These are phyloP conservation scores for Fusarium burgessii DNA, from an alignment of 2,329 filamentous ascomycete species.

Conservation along the genomic window DNA sequence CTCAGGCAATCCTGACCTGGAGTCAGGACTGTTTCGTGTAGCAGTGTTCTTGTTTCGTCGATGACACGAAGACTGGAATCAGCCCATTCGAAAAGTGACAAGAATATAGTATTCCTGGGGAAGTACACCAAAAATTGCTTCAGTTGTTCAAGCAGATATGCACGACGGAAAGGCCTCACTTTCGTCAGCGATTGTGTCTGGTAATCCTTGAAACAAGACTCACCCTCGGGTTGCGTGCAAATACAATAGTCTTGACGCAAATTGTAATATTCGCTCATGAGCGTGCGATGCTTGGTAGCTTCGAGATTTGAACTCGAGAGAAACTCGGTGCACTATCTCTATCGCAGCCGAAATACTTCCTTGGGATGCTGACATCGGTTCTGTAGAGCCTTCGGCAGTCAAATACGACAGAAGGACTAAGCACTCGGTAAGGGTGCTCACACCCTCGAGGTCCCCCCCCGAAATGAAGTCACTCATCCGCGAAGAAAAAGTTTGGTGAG, in stretches of 20 bases:
- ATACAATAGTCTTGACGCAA: conserved; percentile 73
- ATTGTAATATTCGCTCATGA: conserved; percentile 77
- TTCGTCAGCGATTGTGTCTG: conserved; percentile 31
- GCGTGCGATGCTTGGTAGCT: conserved; percentile 49
- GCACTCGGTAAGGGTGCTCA: conserved; percentile 69
- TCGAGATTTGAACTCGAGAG: conserved; percentile 57
- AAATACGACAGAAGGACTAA: conserved; percentile 77
- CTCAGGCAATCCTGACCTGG: conserved; percentile 56
- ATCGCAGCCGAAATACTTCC: conserved; percentile 68
- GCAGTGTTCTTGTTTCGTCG: conserved; percentile 78
- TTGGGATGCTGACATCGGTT: conserved; percentile 61
- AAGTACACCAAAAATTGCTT: conserved; percentile 71
- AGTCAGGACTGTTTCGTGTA: conserved; percentile 65
- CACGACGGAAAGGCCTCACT: conserved; percentile 73
- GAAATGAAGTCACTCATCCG: conserved; percentile 68
- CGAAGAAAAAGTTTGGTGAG: conserved; percentile 64
- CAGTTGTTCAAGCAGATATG: conserved; percentile 72
- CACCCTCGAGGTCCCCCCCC: conserved; percentile 59
- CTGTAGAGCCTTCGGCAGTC: conserved; percentile 54
- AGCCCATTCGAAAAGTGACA: conserved; percentile 79
- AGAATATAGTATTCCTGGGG: conserved; percentile 81
- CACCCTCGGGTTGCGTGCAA: conserved; percentile 71
- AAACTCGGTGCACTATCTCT: conserved; percentile 55
- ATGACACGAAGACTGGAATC: conserved; percentile 78
- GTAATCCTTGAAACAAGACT: conserved; percentile 36